Evolutionary conservation across 805 yeast genomes (phyloP).

Genomic region (Metahyphopichia silvanorum): DNA sequence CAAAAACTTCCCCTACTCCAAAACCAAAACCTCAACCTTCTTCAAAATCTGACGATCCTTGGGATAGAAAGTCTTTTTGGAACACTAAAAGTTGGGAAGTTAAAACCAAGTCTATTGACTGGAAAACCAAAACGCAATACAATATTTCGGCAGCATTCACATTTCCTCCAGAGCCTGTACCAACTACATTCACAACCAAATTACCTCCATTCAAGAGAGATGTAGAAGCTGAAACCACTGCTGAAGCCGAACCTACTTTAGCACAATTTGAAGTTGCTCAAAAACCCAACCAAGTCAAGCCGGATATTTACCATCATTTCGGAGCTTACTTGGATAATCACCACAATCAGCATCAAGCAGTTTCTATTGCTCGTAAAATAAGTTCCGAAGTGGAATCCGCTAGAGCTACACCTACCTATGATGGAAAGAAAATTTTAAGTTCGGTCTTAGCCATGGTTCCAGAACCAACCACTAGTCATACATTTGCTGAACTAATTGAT

Average conservation of each 20-base stretch:
- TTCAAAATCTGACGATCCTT: background rate
- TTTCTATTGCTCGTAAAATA: background rate
- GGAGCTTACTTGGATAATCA: constrained; percentile 1
- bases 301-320: constrained; percentile 1
- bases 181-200: background rate
- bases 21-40: background rate
- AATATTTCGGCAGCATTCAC: background rate
- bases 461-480: background rate
- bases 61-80: background rate
- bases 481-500: background rate
- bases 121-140: background rate
- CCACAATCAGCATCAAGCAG: constrained; percentile 1
- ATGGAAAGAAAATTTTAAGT: background rate
- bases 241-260: background rate
- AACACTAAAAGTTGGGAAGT: background rate
- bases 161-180: background rate
- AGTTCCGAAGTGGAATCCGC: background rate
- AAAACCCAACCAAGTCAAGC: background rate
- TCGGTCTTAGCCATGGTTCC: constrained; percentile 1
- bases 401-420: constrained; percentile 2
- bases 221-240: background rate
- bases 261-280: background rate
- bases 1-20: background rate
- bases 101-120: background rate
- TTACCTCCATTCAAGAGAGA: constrained; percentile 3